Evolutionary conservation across 2,329 filamentous ascomycete genomes (phyloP), one percentile per base, ranked within the genome.

Genomic region (Lachnellula hyalina): DNA sequence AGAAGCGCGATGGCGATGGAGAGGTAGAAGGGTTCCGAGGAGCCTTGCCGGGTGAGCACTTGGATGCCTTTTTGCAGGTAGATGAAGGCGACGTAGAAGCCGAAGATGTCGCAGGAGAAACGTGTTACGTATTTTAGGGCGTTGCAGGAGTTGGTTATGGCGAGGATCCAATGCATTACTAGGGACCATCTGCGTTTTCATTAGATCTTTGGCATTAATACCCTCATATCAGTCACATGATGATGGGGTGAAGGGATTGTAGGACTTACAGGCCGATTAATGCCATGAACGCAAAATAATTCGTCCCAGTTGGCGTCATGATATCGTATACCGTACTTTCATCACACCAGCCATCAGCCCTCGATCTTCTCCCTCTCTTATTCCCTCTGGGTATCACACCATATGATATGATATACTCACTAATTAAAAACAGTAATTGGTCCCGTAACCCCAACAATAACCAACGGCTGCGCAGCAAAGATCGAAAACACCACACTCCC

Each of bases 361-460:
- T 32, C 28, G 11, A 32, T 32, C 9, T 3, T 2, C 28, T 2
- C 28, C 28, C 28, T 32, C 28, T 32, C 9, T 32, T 12, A 9
- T 32, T 32, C 12, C 28, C 9, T 32, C 28, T 35, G 21, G 23
- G n/a, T 23, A 19, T 19, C n/a, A 44, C 25, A 15, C 19, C 23
- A 34, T 32, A 19, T n/a, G 14, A 25, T 15, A 42, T 25, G 12
- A 19, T 14, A 41, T 17, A 68, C 78, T 42, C 70, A 84, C 81
- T 95, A 96, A 69, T 95, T 96, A 68, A 96, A 96, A 28, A 96
- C 90, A 15, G 91, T 95, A 54, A 96, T 96, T 3, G 90, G 90
- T 73, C 88, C 89, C 11, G 90, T 95, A 2, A 96, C 90, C 21
- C 91, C 91, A 21, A 96, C 91, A 69, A 96, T 96, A 52, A 93